Base-by-base conservation (phyloP, 805 yeast species). In the Peterozyma xylosa region DNA sequence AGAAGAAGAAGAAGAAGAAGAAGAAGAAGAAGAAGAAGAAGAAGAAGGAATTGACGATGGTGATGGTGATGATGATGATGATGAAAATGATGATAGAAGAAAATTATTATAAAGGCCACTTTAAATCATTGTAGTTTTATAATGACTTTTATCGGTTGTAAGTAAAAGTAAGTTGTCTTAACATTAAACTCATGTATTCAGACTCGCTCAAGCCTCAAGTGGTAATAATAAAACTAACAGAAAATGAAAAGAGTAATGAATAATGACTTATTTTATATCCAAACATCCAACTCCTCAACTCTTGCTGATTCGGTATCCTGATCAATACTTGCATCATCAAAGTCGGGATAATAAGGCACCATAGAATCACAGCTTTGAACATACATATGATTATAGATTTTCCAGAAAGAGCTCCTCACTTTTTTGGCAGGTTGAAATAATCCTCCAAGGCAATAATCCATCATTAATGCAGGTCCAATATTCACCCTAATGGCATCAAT, bases 361-460 rank as follows among this genome's bases (percentile, higher is more conserved):
- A 93, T 58, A 0, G 90, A 66, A 58, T 88, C 95, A 37, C 78
- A 67, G 48, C 76, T 74, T 53, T 82, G 88, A 11, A 86, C 76
- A 55, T 90, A 90, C 27, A 89, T 78, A 35, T 66, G 64, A 54
- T 91, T 90, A 67, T 78, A 90, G 11, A 89, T 59, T 50, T 74
- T 80, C 98, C 98, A 93, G 60, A 83, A 93, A 0, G 93, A 81
- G 3, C 63, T 65, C 48, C 99, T 70, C 0, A 93, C 98, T 54
- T 82, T 85, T 45, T 83, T 69, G 0, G 98, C 96, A 1, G 98
- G 95, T 54, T 93, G 98, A 59, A 89, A 93, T 15, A 93, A 64
- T 0, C 99, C 99, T 0, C 82, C 80, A 83, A 96, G 77, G 0
- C 84, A 53, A 59, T 93, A 93, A 53, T 85, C 80, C 71, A 84